Evolutionary conservation across 2,329 filamentous ascomycete genomes (phyloP).

Genomic region (Alternaria triticina): DNA sequence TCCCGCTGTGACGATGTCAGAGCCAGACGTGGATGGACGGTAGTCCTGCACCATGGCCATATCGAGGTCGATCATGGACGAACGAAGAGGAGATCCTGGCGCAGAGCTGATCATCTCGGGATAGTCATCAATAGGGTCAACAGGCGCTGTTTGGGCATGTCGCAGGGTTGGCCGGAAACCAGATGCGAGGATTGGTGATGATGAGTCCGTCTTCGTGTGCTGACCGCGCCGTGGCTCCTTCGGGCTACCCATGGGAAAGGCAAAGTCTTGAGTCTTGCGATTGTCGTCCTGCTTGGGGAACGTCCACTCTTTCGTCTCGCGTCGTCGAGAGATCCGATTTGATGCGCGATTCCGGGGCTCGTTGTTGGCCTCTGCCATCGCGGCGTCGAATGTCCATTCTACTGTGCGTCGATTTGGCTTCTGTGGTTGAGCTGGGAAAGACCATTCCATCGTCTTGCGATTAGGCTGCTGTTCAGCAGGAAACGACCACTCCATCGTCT

Average conservation of each 20-base stretch:
- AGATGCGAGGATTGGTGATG: conserved; percentile 40
- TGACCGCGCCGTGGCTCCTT: conserved; percentile 19
- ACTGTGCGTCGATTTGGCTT: conserved; percentile 52
- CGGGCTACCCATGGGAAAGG: conserved; percentile 41
- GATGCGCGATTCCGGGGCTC: conserved; percentile 38
- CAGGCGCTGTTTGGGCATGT: conserved; percentile 51
- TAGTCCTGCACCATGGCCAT: conserved; percentile 50
- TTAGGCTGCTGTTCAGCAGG: conserved; percentile 42
- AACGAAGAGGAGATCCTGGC: conserved; percentile 43
- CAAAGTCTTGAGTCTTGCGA: conserved; percentile 44
- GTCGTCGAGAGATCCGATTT: conserved; percentile 40
- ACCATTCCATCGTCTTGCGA: conserved; percentile 61
- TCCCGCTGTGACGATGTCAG: conserved; percentile 43
- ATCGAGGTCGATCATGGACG: conserved; percentile 55
- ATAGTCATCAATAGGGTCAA: conserved; percentile 49
- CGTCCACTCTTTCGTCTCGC: conserved; percentile 42
- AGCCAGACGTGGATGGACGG: conserved; percentile 53
- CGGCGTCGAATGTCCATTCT: conserved; percentile 57
- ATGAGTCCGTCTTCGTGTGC: conserved; percentile 20
- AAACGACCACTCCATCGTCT: conserved; percentile 57
- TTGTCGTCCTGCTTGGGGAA: conserved; percentile 34
- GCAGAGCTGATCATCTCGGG: conserved; percentile 41
- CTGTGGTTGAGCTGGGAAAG: conserved; percentile 49
- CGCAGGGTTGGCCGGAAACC: conserved; percentile 50
- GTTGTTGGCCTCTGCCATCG: conserved; percentile 49